Percentiles rank a stretch among this genome's conserved stretches.
Conservation (phyloP, 2,329 filamentous ascomycete species). For the Colletotrichum euphorbiae region DNA sequence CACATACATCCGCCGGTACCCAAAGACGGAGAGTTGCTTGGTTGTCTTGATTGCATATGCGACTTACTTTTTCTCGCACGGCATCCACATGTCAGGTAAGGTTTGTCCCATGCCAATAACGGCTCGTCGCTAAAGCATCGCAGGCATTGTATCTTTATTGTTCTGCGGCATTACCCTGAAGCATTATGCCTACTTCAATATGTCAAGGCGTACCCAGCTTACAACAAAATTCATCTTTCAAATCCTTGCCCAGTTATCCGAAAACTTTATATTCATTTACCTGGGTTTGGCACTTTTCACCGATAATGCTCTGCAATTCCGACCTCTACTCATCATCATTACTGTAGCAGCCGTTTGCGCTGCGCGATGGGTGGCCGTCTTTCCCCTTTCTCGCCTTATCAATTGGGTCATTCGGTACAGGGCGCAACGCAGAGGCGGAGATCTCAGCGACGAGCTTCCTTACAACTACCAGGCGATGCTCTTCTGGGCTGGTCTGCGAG, state of each 20-base stretch:
- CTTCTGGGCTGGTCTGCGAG: constrained; percentile 97
- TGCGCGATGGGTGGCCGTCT: constrained; percentile 93
- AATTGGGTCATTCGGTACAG: constrained; percentile 94
- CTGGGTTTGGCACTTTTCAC: constrained; percentile 95
- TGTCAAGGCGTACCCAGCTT: constrained; percentile 96
- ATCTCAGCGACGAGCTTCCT: constrained; percentile 87
- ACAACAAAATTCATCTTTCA: constrained; percentile 99
- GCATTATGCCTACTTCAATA: constrained; percentile 99
- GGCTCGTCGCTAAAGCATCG: not conserved
- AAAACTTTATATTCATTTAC: constrained; percentile 99
- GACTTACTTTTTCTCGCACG: constrained; percentile 98
- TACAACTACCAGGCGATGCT: constrained; percentile 99
- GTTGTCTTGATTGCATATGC: constrained; percentile 95
- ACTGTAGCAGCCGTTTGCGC: constrained; percentile 92
- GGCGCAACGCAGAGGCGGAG: constrained; percentile 77
- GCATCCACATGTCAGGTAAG: constrained; percentile 93
- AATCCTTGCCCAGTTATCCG: constrained; percentile 91
- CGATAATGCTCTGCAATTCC: constrained; percentile 87
- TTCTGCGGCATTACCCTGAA: constrained; percentile 99
- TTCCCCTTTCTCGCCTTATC: constrained; percentile 88
- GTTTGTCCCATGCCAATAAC: too few relatives aligned
- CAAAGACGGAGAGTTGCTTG: constrained; percentile 96
- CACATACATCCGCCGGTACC: constrained; percentile 90
- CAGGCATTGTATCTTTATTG: constrained; percentile 93
- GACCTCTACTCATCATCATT: constrained; percentile 94